A percentile compares a stretch with the other conserved stretches of the same genome.
Conservation (phyloP, 1,284 basidiomycete species). For the Psilocybe mexicana region DNA sequence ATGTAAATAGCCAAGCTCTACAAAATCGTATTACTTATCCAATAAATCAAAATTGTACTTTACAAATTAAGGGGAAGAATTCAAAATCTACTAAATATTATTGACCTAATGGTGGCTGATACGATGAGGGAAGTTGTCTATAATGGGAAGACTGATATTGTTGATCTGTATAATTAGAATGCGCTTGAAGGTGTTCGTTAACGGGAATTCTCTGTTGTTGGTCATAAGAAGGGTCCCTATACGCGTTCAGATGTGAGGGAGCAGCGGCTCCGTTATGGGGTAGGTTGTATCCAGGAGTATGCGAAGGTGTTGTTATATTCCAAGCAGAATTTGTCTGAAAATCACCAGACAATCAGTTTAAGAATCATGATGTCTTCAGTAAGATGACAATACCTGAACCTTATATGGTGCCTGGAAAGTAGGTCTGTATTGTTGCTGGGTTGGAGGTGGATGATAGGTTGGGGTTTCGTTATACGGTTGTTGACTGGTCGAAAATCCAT, state of each 20-base stretch:
- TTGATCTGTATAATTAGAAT: constrained; percentile 18
- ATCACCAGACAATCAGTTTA: background rate
- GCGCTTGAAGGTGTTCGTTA: constrained; percentile 17
- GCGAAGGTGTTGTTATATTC: constrained; percentile 24
- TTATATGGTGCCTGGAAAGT: constrained; percentile 12
- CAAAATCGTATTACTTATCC: constrained; percentile 16
- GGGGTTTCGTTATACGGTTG: constrained; percentile 15
- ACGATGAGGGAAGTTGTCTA: constrained; percentile 30
- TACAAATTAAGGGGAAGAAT: constrained; percentile 16
- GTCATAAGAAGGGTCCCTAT: constrained; percentile 9
- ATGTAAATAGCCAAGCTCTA: background rate
- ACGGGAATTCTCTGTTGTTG: constrained; percentile 12
- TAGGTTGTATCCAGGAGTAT: constrained; percentile 16
- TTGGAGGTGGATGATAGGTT: constrained; percentile 11
- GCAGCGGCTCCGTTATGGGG: constrained; percentile 12
- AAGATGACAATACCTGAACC: constrained; percentile 14
- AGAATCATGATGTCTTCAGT: background rate
- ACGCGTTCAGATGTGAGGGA: constrained; percentile 1
- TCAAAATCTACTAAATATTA: constrained; percentile 6
- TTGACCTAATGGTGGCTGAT: constrained; percentile 23
- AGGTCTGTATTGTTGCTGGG: constrained; percentile 9
- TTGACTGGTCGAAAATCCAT: constrained; percentile 37
- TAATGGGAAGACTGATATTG: constrained; percentile 27
- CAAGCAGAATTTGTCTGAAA: constrained; percentile 20
- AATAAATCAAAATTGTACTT: constrained; percentile 23